These are phyloP conservation scores for Penicillium cosmopolitanum DNA, from an alignment of 495 filamentous ascomycete species.

Conservation along the genomic window DNA sequence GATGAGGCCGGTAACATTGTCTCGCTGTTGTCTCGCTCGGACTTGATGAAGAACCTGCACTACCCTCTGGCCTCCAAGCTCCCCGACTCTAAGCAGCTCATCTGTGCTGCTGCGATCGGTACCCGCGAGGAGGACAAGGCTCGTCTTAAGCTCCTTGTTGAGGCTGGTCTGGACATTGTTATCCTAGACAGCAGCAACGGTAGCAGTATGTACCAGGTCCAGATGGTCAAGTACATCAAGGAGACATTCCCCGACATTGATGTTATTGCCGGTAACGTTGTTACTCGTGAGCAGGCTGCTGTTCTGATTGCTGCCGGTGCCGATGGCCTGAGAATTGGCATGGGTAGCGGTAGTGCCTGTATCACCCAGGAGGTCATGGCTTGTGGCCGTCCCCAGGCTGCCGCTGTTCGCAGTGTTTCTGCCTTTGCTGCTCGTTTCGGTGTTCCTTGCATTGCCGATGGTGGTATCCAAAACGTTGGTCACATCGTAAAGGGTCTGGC, in stretches of 20 bases:
- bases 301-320: constrained; percentile 89
- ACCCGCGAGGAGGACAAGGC: constrained; percentile 90
- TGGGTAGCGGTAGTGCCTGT: constrained; percentile 97
- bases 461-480: constrained; percentile 96
- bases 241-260: constrained; percentile 80
- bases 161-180: constrained; percentile 95
- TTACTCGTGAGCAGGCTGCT: constrained; percentile 93
- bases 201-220: constrained; percentile 94
- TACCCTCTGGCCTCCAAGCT: constrained; percentile 97
- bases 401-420: constrained; percentile 85
- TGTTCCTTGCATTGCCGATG: constrained; percentile 96
- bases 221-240: constrained; percentile 97
- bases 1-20: constrained; percentile 85
- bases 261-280: constrained; percentile 97
- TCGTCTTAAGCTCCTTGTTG: constrained; percentile 83
- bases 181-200: constrained; percentile 95
- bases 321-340: constrained; percentile 96
- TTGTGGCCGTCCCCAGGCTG: constrained; percentile 92
- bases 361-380: constrained; percentile 99
- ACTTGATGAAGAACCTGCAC: constrained; percentile 98
- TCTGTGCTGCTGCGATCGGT: constrained; percentile 92
- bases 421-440: constrained; percentile 90
- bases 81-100: constrained; percentile 95
- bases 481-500: constrained; percentile 98
- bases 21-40: constrained; percentile 93